Base-by-base conservation (phyloP, 2,329 filamentous ascomycete species). In the Hypoxylon sp. region DNA sequence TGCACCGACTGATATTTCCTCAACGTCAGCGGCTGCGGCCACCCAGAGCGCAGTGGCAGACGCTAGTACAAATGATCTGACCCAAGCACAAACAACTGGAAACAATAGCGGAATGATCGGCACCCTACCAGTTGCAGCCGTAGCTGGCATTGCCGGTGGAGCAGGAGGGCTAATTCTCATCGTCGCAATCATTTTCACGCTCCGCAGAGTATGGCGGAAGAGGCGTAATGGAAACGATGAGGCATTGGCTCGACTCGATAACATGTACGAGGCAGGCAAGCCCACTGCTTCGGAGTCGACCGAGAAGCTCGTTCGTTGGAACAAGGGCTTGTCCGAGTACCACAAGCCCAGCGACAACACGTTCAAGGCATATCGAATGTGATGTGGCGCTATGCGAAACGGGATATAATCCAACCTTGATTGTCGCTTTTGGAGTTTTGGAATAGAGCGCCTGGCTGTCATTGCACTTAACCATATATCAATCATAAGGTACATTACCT, bases 121-220 rank as follows among this genome's bases (percentile, higher is more conserved):
- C 16, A 57, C 69, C 24, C 38, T 77, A 26, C 66, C 74, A 2
- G 70, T 61, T 4, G 61, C 70, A 0, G 70, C 67, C 16, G 74
- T 73, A 20, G 74, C 74, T 12, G 75, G 74, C 12, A 75, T 76
- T 53, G 73, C 72, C 3, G 73, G 74, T 22, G 74, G 75, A 14
- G 73, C 67, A 1, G 74, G 72, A 6, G 75, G 73, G 1, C 60
- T 71, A 1, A 58, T 67, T 1, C 20, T 77, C n/a, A 61, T 76
- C n/a, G 26, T 72, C 3, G 50, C 69, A 4, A 38, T 54, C 14
- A 63, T 77, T 1, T 67, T 77, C 28, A 64, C 71, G 8, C 73
- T 76, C 11, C 70, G 73, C 24, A 66, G 74, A 2, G 68, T 75
- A 24, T 77, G 75, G 75, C 66, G 71, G 50, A 73, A 70, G 67